A percentile compares a stretch with the other conserved stretches of the same genome.
These are phyloP conservation scores for Colletotrichum lini DNA, from an alignment of 2,329 filamentous ascomycete species.

Conservation along the genomic window DNA sequence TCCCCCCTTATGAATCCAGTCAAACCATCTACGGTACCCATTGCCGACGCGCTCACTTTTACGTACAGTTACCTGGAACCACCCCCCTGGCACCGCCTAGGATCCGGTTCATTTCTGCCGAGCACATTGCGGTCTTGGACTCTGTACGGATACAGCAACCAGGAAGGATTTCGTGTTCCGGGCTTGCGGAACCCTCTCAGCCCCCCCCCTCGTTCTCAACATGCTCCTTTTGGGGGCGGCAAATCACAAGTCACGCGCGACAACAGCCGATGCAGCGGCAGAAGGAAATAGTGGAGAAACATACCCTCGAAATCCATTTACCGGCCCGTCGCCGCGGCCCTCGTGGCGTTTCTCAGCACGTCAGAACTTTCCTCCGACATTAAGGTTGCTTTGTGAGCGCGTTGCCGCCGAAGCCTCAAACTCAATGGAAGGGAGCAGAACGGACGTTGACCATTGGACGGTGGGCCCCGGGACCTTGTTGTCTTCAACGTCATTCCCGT, in stretches of 20 bases:
- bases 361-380: slow-evolving; percentile 32
- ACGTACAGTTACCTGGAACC: background rate
- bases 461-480: slow-evolving; percentile 5
- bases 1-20: slow-evolving; percentile 1
- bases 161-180: background rate
- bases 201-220: background rate
- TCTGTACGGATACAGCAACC: background rate
- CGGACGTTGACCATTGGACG: background rate
- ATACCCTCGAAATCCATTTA: background rate
- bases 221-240: too few species aligned
- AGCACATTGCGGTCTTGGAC: too few species aligned
- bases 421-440: background rate
- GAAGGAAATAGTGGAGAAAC: background rate
- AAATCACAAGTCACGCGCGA: background rate
- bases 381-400: slow-evolving; percentile 7
- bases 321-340: slow-evolving; percentile 21
- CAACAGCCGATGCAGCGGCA: slow-evolving; percentile 11
- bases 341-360: slow-evolving; percentile 40
- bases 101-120: too few species aligned
- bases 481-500: slow-evolving; percentile 21
- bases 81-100: background rate
- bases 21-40: background rate
- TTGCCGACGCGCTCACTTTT: background rate
- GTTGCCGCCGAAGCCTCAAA: background rate
- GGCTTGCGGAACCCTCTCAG: background rate